phyloP scores from a whole-genome alignment of 2,329 filamentous ascomycete species.

The Dactylellina sp. region DNA sequence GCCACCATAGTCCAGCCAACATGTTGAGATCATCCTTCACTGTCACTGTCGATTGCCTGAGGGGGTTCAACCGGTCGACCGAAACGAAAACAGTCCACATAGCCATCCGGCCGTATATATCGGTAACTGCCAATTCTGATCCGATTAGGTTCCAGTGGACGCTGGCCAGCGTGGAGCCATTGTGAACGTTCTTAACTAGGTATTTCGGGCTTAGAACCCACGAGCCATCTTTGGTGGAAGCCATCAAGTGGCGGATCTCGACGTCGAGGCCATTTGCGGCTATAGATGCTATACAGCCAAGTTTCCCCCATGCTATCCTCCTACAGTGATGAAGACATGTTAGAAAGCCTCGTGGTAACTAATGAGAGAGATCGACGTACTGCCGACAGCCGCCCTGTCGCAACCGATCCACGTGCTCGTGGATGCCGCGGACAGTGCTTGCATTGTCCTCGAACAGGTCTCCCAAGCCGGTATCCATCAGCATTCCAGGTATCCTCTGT shows the following conservation, averaged over 20 bases:
- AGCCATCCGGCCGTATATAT: conserved; percentile 80
- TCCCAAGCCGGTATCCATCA: conserved; percentile 53
- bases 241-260: conserved; percentile 78
- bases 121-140: conserved; percentile 84
- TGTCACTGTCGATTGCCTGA: conserved; percentile 75
- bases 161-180: conserved; percentile 78
- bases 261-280: conserved; percentile 77
- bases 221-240: conserved; percentile 74
- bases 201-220: conserved; percentile 84
- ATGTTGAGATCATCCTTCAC: conserved; percentile 78
- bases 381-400: conserved; percentile 60
- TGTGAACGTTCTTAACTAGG: conserved; percentile 71
- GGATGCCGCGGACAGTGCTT: conserved; percentile 56
- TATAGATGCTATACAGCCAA: conserved; percentile 86
- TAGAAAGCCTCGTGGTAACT: not conserved
- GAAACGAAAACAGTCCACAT: conserved; percentile 78
- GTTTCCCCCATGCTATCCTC: conserved; percentile 86
- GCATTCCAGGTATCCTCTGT: conserved; percentile 35
- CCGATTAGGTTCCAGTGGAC: conserved; percentile 82
- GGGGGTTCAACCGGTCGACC: conserved; percentile 77
- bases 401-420: conserved; percentile 58
- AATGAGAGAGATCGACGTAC: conserved; percentile 35
- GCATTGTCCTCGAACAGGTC: conserved; percentile 55
- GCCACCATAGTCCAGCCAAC: conserved; percentile 87
- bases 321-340: conserved; percentile 65